Evolutionary conservation across 2,329 filamentous ascomycete genomes (phyloP).

Genomic region (Penicillium sp.): DNA sequence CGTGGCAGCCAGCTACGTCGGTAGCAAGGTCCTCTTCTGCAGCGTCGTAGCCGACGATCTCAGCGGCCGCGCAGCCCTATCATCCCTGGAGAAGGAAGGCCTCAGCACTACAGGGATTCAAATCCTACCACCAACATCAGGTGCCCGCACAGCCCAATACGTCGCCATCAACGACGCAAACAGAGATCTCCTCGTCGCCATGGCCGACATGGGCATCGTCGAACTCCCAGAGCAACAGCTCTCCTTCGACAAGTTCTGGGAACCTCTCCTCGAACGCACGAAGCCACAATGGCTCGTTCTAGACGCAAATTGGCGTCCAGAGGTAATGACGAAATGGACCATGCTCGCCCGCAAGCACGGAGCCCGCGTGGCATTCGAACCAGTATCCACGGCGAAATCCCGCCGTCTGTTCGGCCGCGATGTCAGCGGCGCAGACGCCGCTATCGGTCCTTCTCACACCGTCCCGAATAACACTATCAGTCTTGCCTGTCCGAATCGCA

Average conservation of each 20-base stretch:
- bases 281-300: conserved; percentile 72
- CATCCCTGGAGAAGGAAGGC: conserved; percentile 54
- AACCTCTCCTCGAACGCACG: conserved; percentile 50
- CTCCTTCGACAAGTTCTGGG: conserved; percentile 53
- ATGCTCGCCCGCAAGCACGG: conserved; percentile 51
- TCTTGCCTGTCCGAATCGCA: conserved; percentile 73
- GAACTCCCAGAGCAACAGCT: conserved; percentile 41
- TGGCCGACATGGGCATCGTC: conserved; percentile 92
- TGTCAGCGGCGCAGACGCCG: conserved; percentile 16
- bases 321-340: conserved; percentile 63
- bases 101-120: conserved; percentile 63
- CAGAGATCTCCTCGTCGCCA: conserved; percentile 81
- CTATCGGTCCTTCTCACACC: conserved; percentile 35
- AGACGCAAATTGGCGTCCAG: conserved; percentile 77
- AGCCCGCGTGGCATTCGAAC: conserved; percentile 71
- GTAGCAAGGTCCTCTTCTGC: conserved; percentile 63
- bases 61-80: conserved; percentile 67
- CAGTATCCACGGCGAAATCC: conserved; percentile 78
- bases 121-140: conserved; percentile 47
- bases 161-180: conserved; percentile 78
- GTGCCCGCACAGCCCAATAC: conserved; percentile 77
- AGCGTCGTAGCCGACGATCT: conserved; percentile 75
- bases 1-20: conserved; percentile 68
- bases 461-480: conserved; percentile 62
- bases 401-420: conserved; percentile 55